phyloP scores from a whole-genome alignment of 73 alveolate species.

The Symbiodinium pilosum region DNA sequence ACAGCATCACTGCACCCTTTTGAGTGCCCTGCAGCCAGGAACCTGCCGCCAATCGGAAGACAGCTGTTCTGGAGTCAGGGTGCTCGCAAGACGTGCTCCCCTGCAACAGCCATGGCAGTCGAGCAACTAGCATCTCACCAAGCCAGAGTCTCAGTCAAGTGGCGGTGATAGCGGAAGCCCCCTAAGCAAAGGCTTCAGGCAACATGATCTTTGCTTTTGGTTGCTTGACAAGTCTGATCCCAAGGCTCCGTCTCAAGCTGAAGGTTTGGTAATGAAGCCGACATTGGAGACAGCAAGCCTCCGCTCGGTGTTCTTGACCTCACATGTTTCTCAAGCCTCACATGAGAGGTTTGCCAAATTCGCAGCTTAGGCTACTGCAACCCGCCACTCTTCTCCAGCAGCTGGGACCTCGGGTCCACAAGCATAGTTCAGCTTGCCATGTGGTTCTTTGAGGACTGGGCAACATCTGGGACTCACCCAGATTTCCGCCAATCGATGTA shows the following conservation, averaged over 20 bases:
- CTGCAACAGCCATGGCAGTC: not conserved
- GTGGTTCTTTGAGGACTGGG: not conserved
- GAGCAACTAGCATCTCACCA: too few relatives aligned
- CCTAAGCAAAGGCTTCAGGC: not conserved
- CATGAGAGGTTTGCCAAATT: not conserved
- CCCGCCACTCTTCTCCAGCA: conserved; percentile 62
- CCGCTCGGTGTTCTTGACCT: conserved; percentile 62
- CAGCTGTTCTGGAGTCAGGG: conserved; percentile 85
- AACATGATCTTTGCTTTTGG: not conserved
- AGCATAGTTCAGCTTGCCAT: not conserved
- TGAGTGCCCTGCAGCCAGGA: too few relatives aligned
- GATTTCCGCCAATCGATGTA: conserved; percentile 14
- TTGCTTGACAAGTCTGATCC: not conserved
- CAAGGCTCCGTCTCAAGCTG: not conserved
- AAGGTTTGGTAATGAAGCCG: conserved; percentile 73
- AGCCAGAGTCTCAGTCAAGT: not conserved
- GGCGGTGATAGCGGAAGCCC: conserved; percentile 81
- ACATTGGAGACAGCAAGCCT: conserved; percentile 14
- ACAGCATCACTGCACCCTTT: not conserved
- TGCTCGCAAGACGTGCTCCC: conserved; percentile 73
- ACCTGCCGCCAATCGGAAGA: conserved; percentile 76
- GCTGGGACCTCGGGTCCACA: conserved; percentile 27
- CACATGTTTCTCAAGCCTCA: not conserved
- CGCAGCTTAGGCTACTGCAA: not conserved
- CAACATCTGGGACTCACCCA: conserved; percentile 84